Base-by-base conservation (phyloP, 2,329 filamentous ascomycete species). In the Bertia moriformis region DNA sequence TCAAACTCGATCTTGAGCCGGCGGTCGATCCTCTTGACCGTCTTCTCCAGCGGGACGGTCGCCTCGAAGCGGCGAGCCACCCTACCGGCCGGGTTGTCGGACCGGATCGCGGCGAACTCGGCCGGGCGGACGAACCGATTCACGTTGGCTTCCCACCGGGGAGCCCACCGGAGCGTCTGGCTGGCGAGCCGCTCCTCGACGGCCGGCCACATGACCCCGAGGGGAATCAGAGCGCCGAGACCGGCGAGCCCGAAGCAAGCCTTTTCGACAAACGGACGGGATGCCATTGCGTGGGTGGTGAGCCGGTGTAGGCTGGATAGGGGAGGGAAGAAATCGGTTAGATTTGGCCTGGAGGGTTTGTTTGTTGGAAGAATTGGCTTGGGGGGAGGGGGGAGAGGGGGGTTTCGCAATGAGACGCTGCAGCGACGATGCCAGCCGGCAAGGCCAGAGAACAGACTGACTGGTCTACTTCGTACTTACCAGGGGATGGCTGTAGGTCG, bases 61-160 rank as follows among this genome's bases (percentile, higher is more conserved):
- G 60, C 49, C 40, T 69, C 65, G 32, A 71, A 55, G 22, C 51
- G 55, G 51, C 62, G 58, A 19, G 71, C 59, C 37, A 62, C 60
- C 42, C 55, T 58, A 39, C 62, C 53, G 39, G 69, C 49, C 15
- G 61, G 65, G 2, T 66, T 67, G 49, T 69, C 59, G 39, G 70
- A 59, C 39, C 65, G 61, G 46, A 66, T 64, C 30, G 69, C 60
- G 38, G 63, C 56, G 15, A 57, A 56, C 52, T 67, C 61, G 19
- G 63, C 61, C 14, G 65, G 63, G n/a, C 59, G 55, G 5, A 59
- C 56, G 51, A 74, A 66, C 58, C 66, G 68, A 44, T 57, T 64
- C 50, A 74, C 65, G 54, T 71, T 73, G 39, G 63, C 60, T 55
- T 75, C 70, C 71, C 71, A 76, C 41, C 68, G 65, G 14, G 70